Conservation (phyloP, 257 asterid species). For the Fraxinus quadrangulata region DNA sequence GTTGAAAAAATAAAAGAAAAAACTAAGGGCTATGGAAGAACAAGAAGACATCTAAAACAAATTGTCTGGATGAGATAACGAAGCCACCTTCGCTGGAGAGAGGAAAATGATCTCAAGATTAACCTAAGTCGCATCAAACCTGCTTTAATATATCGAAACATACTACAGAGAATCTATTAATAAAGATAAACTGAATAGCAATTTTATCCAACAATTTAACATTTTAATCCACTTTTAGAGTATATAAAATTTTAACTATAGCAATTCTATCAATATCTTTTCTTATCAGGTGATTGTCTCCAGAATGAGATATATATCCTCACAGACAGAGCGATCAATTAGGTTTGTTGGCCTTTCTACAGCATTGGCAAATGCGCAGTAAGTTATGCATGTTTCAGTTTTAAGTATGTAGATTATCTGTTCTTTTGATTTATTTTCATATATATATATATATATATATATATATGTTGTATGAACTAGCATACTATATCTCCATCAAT, state of each 20-base stretch:
- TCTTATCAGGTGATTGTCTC: slow-evolving; percentile 86
- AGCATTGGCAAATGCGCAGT: slow-evolving; percentile 97
- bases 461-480: not conserved
- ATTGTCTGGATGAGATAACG: no score
- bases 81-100: not conserved
- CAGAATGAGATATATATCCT: slow-evolving; percentile 98
- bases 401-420: slow-evolving; percentile 7
- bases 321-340: slow-evolving; percentile 87
- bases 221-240: not conserved
- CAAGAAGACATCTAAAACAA: no score
- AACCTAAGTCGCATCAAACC: not conserved
- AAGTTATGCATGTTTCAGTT: slow-evolving; percentile 29
- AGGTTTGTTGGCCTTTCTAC: slow-evolving; percentile 98
- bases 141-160: no score
- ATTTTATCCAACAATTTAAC: not conserved
- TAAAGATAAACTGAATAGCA: not conserved
- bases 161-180: not conserved
- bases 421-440: slow-evolving; percentile 9
- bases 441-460: not conserved
- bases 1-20: no score
- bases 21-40: no score
- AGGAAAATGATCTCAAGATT: no score
- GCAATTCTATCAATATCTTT: slow-evolving; percentile 17
- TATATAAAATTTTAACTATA: not conserved
- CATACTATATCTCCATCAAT: not conserved